Evolutionary conservation across 2,329 filamentous ascomycete species (phyloP), one percentile per base, ranked within the genome.

Genomic region (Talaromyces verruculosus): DNA sequence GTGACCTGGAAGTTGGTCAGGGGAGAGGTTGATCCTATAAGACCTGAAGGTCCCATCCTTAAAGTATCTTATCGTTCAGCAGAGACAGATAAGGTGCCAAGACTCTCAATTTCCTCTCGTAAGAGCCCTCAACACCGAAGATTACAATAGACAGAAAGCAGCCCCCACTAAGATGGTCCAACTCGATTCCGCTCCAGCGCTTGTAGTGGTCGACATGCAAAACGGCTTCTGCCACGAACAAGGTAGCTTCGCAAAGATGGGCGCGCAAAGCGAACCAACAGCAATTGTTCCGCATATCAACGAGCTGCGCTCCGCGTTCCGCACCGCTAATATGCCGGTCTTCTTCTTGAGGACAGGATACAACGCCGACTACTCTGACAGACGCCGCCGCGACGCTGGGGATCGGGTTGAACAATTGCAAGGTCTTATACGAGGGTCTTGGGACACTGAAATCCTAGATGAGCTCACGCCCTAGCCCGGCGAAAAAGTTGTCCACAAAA

Each of bases 401-500:
- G 61, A 53, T 63, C 45, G 33, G 11, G 4, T 63, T 53, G 61
- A 63, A 53, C 30, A 63, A 43, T 41, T 63, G 35, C 61, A 53
- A 55, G 61, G 61, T 63, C 61, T 63, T 39, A 53, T 53, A 53
- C 61, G 61, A 41, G 47, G 61, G 22, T 55, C 61, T 53, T 63
- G 61, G 61, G 61, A 63, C 17, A 47, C 61, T 8, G 84, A 85
- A 69, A 80, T 86, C 45, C 77, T 87, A n/a, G 82, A 85, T 70
- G 84, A 85, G 68, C 75, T 87, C 53, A 77, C 76, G 61, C 84
- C 84, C 0, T 69, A 80, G 41, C 81, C 84, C 2, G 81, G 80
- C 15, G 85, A 87, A 72, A 74, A 82, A 0, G 79, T 87, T 3
- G 82, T 87, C 58, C 84, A 87, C 72, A 87, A 87, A 73, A 83